These are phyloP conservation scores for Cyberlindnera xishuangbannaensis DNA, from an alignment of 805 yeast genomes.

Conservation along the genomic window DNA sequence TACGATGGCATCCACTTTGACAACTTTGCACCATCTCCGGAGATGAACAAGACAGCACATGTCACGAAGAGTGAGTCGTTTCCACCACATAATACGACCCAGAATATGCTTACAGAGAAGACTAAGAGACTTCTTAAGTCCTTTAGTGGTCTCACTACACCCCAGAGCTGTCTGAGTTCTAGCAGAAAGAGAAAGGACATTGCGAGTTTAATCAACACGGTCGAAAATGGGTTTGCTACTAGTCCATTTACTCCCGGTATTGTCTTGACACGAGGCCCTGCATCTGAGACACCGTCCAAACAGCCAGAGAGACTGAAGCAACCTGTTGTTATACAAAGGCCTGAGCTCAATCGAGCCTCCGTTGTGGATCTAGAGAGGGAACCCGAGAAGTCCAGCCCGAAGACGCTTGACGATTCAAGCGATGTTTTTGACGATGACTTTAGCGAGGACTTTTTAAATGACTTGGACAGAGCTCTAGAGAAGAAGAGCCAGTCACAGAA, in stretches of 20 bases:
- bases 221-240: constrained; percentile 9
- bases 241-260: constrained; percentile 10
- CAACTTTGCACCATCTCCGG: constrained; percentile 19
- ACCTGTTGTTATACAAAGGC: background rate
- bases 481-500: constrained; percentile 1
- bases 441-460: constrained; percentile 23
- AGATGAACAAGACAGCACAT: constrained; percentile 3
- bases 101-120: constrained; percentile 3
- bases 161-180: constrained; percentile 6
- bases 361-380: background rate
- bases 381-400: background rate
- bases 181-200: constrained; percentile 12
- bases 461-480: constrained; percentile 7
- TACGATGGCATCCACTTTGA: constrained; percentile 19
- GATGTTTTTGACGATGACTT: constrained; percentile 22
- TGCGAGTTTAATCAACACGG: constrained; percentile 16
- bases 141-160: constrained; percentile 8
- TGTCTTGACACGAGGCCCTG: no score
- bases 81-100: constrained; percentile 6
- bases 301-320: background rate
- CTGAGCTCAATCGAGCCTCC: no score
- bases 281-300: constrained; percentile 16
- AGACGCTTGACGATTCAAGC: constrained; percentile 17
- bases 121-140: constrained; percentile 5
- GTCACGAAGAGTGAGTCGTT: constrained; percentile 12